Base-by-base conservation (phyloP, 257 asterid genomes). In the Plantago major region DNA sequence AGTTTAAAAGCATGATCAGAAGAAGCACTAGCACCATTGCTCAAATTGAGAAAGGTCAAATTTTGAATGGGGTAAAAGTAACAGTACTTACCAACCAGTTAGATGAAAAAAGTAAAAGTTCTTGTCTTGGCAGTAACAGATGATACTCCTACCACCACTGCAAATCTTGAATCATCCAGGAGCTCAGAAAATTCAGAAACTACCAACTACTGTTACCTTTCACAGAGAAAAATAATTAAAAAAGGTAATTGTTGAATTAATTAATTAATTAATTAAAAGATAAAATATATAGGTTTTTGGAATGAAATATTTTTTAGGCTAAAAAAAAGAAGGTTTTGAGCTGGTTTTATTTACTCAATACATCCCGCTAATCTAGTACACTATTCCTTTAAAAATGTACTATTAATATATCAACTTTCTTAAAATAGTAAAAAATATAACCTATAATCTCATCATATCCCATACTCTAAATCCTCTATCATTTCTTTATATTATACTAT, bases 181-280 rank as follows among this genome's bases (percentile, higher is more conserved):
- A 67, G 46, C 78, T 7, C 37, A 40, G 49, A 69, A 58, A 58
- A n/a, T 42, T 58, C 70, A 63, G 75, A 69, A 63, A 68, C 66
- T 53, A 64, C 66, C 62, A 64, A 71, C 52, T 55, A 65, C 26
- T 17, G 42, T 49, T 51, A 46, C 33, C 46, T 44, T 68, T 61
- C 43, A n/a, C 63, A 62, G 49, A 53, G 40, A 17, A 48, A 44
- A 60, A 47, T 12, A 7, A 43, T 18, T 42, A 59, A 18, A 57
- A 9, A 38, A 3, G 40, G 1, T 33, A 33, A 33, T 33, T 33
- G 40, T 4, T 4, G 40, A 22, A 38, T 6, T 14, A 28, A 1
- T 33, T 13, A 0, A 38, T n/a, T 14, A 10, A 33, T 11, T 3
- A 22, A 22, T 3, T 15, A 47, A 13, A 5, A 46, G 33, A 70